Conservation (phyloP, 345 rosid genomes). For the Murraya koenigii region DNA sequence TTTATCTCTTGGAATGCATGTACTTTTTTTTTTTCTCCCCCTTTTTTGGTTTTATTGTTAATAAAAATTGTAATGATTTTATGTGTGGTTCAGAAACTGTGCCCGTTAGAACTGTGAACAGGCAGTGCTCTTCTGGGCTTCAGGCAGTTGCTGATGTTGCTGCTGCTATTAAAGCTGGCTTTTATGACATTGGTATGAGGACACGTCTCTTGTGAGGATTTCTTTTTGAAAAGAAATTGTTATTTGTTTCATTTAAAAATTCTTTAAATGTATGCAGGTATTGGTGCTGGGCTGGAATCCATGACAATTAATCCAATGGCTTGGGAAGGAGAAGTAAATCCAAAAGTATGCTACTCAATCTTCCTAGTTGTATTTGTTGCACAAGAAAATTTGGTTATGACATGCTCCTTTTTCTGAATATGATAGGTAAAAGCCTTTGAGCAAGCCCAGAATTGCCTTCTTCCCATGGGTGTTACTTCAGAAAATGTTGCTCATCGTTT, state of each 20-base stretch:
- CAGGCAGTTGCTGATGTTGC: slow-evolving; percentile 99
- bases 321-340: slow-evolving; percentile 84
- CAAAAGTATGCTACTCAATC: slow-evolving; percentile 45
- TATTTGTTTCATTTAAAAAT: not conserved
- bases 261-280: slow-evolving; percentile 40
- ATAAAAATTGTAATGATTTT: not conserved
- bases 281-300: slow-evolving; percentile 98
- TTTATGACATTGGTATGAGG: slow-evolving; percentile 80
- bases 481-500: slow-evolving; percentile 90
- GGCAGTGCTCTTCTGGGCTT: slow-evolving; percentile 97
- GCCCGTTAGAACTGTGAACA: slow-evolving; percentile 83
- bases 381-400: not conserved
- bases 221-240: not conserved
- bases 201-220: not conserved
- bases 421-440: slow-evolving; percentile 62
- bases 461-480: slow-evolving; percentile 96
- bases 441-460: slow-evolving; percentile 86
- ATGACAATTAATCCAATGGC: slow-evolving; percentile 83
- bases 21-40: not conserved
- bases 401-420: slow-evolving; percentile 11
- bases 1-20: not conserved
- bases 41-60: not conserved
- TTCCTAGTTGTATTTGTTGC: not conserved
- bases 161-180: slow-evolving; percentile 94
- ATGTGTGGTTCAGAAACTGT: slow-evolving; percentile 60